Base-by-base conservation (phyloP, 169 alveolate species). In the Cryptosporidium xiaoi region DNA sequence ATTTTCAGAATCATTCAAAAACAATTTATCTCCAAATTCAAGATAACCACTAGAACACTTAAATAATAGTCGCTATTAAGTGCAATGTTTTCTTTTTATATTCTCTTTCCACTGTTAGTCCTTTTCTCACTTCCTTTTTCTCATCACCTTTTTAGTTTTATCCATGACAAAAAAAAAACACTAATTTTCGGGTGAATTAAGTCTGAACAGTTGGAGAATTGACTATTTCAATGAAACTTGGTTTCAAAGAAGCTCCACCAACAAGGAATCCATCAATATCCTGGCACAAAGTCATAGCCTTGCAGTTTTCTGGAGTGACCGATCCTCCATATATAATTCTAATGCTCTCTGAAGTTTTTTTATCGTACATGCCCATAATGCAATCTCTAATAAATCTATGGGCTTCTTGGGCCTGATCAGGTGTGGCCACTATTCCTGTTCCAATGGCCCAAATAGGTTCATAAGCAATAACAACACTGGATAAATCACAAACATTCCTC, bases 371-470 rank as follows among this genome's bases (percentile, higher is more conserved):
- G 46, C 27, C 29, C 0, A 62, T 7, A 46, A 83, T n/a, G 62
- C 18, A 56, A 66, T 82, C 82, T 24, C 91, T 33, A 51, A 82
- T 85, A 27, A 65, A 51, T 48, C 50, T 34, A 71, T 98, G 99
- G 36, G 97, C 97, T 55, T 96, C 99, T 93, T 96, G 97, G 18
- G 99, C 99, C 92, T 97, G 97, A 51, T 93, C 98, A 12, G 99
- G 97, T 31, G 98, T 90, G 15, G 99, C 99, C 27, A 97, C 98
- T 82, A 93, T 96, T 82, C 99, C 99, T 36, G 99, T 98, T 51
- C 99, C 99, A 66, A 98, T 98, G 66, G 99, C 99, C 99, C 99
- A 98, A 20, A 97, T 98, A 18, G 99, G 99, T 90, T 98, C 99
- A 95, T 98, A 96, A 48, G 99, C 99, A 53, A 98, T 92, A 50